These are phyloP conservation scores for Ichthyophthirius multifiliis DNA, from an alignment of 169 alveolate species.

Conservation along the genomic window DNA sequence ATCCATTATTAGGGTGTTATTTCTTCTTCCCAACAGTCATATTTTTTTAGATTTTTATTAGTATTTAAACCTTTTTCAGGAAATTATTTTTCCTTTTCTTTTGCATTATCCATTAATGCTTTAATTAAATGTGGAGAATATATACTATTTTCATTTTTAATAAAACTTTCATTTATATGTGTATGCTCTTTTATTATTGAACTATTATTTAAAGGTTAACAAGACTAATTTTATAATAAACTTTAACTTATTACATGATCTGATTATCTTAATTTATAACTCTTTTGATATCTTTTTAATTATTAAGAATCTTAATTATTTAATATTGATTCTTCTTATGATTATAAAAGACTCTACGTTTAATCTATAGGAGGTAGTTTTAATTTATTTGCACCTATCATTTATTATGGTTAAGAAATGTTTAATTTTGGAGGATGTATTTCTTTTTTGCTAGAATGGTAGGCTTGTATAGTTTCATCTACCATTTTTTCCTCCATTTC, in stretches of 20 bases:
- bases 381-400: not conserved
- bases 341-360: not conserved
- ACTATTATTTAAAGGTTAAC: not conserved
- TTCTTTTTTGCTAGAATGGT: slow-evolving; percentile 5
- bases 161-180: not conserved
- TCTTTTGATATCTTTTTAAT: not conserved
- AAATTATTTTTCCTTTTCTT: slow-evolving; percentile 16
- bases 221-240: too few species aligned
- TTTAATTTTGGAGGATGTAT: not conserved
- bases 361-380: slow-evolving; percentile 6
- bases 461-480: slow-evolving; percentile 22
- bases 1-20: slow-evolving; percentile 59
- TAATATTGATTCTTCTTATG: not conserved
- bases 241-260: not conserved
- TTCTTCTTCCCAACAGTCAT: slow-evolving; percentile 74
- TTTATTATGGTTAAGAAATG: not conserved
- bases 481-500: slow-evolving; percentile 18
- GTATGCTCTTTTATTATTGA: not conserved
- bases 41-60: slow-evolving; percentile 57
- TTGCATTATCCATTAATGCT: not conserved
- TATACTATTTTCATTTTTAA: not conserved
- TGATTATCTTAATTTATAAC: not conserved
- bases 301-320: not conserved
- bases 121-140: not conserved
- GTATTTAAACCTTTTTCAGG: slow-evolving; percentile 32